Evolutionary conservation across 257 asterid species (phyloP).

Genomic region (Solanum lycopersicoides): DNA sequence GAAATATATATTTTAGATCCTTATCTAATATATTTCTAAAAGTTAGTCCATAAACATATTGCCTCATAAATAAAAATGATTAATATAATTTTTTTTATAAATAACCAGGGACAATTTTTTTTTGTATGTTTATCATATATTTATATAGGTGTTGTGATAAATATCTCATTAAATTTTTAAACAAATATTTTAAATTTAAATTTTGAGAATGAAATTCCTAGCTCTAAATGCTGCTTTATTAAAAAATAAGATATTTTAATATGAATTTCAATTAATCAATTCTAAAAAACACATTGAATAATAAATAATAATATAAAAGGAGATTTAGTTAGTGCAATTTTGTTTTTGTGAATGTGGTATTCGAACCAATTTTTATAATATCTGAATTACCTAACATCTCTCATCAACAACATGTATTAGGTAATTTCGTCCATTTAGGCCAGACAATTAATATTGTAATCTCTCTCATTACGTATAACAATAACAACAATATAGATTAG

Average conservation of each 20-base stretch:
- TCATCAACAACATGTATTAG: rapidly evolving
- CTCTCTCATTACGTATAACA: neutral
- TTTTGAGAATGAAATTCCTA: neutral
- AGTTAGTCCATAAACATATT: neutral
- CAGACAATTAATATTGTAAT: neutral
- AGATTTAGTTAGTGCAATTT: neutral
- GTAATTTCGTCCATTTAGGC: rapidly evolving
- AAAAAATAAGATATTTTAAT: neutral
- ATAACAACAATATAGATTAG: neutral
- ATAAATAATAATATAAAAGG: neutral
- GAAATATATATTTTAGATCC: neutral
- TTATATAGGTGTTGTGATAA: neutral
- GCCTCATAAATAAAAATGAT: neutral
- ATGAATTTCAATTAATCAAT: neutral
- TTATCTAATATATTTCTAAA: neutral
- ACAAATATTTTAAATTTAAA: neutral
- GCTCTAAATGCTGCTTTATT: rapidly evolving
- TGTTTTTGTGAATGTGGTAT: too few relatives aligned
- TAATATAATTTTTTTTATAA: neutral
- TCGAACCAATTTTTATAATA: too few relatives aligned
- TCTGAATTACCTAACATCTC: rapidly evolving
- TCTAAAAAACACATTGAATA: rapidly evolving
- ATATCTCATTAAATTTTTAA: neutral
- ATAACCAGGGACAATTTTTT: rapidly evolving
- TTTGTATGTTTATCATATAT: neutral